Conservation (phyloP, 208 protist genomes). For the Trichomonas vaginalis region DNA sequence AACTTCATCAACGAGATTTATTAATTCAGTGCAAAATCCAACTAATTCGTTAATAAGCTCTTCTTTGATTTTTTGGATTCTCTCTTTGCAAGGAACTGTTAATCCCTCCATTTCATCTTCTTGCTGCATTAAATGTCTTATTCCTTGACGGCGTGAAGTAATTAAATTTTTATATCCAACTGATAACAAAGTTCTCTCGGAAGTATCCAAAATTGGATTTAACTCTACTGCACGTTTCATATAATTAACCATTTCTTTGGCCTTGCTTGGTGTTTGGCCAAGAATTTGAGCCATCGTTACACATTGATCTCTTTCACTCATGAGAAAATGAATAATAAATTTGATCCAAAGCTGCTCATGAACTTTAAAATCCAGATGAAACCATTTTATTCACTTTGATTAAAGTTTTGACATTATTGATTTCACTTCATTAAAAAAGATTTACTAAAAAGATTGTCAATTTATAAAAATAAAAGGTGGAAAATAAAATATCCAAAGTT, state of each 20-base stretch:
- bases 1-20: slow-evolving; percentile 70
- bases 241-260: neutral
- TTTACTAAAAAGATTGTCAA: no score
- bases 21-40: slow-evolving; percentile 51
- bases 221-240: neutral
- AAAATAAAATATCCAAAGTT: no score
- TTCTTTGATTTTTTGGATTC: neutral
- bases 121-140: slow-evolving; percentile 53
- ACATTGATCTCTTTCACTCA: neutral
- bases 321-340: no score
- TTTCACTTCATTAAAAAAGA: no score
- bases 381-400: no score
- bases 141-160: slow-evolving; percentile 83
- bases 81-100: slow-evolving; percentile 33
- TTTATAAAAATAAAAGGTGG: no score
- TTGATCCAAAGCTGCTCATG: no score
- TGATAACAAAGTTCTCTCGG: slow-evolving; percentile 98
- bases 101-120: slow-evolving; percentile 53
- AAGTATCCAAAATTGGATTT: slow-evolving; percentile 48
- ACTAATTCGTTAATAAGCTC: slow-evolving; percentile 18
- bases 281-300: neutral
- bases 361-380: no score
- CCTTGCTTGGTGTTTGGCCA: neutral
- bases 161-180: slow-evolving; percentile 99
- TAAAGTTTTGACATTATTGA: no score